Conservation (phyloP, 352 stramenopile species). For the Blastocystis sp. region DNA sequence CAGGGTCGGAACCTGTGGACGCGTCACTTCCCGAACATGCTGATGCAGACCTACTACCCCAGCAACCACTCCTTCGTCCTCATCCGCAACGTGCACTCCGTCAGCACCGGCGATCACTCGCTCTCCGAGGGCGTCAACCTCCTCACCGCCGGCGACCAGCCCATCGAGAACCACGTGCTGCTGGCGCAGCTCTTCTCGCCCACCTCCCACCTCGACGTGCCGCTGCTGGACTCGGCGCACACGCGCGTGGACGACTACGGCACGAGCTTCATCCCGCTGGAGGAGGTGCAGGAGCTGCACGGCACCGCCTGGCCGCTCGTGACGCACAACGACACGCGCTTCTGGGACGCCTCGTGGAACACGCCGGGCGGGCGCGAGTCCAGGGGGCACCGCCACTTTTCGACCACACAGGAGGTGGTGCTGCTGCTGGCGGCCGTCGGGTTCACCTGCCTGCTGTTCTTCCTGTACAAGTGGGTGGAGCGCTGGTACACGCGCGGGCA, state of each 20-base stretch:
- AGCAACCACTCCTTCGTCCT: slow-evolving; percentile 38
- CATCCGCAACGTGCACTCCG: slow-evolving; percentile 7
- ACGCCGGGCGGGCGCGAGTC: neutral
- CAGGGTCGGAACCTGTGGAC: neutral
- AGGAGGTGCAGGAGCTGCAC: neutral
- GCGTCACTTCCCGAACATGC: neutral
- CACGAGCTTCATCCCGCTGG: neutral
- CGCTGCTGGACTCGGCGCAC: neutral
- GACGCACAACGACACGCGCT: neutral
- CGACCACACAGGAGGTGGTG: neutral
- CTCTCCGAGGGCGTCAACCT: slow-evolving; percentile 6
- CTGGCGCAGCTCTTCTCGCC: slow-evolving; percentile 11
- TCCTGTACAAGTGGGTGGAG: neutral
- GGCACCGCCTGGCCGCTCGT: neutral
- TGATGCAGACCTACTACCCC: slow-evolving; percentile 35
- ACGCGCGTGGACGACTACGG: neutral
- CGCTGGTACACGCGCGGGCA: neutral
- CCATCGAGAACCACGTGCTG: slow-evolving; percentile 33
- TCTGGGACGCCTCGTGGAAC: neutral
- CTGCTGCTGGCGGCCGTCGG: neutral
- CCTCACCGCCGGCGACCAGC: neutral
- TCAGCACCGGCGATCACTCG: neutral
- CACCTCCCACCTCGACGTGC: neutral
- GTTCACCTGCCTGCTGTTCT: neutral
- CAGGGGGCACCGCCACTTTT: neutral